Evolutionary conservation across 176 grass and related monocot genomes (phyloP), one percentile per base, ranked within the genome.

Genomic region (Paspalum vaginatum): DNA sequence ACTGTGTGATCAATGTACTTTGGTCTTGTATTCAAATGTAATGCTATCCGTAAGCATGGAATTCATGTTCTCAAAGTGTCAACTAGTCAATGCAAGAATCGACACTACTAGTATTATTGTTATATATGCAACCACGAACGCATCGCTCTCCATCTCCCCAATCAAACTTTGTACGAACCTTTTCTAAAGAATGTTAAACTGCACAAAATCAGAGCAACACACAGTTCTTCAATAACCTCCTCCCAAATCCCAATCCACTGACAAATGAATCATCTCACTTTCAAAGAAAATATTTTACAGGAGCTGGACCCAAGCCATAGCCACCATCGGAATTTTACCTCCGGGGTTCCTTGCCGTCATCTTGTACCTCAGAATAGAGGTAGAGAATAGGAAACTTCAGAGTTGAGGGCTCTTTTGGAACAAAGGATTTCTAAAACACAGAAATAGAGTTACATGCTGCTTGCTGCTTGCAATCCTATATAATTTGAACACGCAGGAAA

Each of bases 11-110:
- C 60, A 57, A 56, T 85, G 22, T 74, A 87, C 62, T 42, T 79
- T 79, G 61, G 39, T 54, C 17, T 66, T 79, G 12, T 67, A 79
- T 54, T 67, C 65, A 70, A 58, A 70, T 50, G 56, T 81, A 12
- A 75, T 52, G 63, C 9, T 89, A 75, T 75, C 50, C 78, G 77
- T 16, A 78, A 65, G 11, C 57, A 9, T 24, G 51, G 22, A 17
- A 67, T 20, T 67, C 9, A 68, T 87, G 48, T 3, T 32, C 49
- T 54, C 64, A 53, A 46, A 76, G 58, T 50, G 40, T 59, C 21
- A 22, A 22, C 20, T 57, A 10, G 9, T 58, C 15, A 17, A 52
- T 17, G 49, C n/a, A 59, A 59, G 56, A 24, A 25, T 59, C 32
- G 32, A 32, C 3, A 3, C 32, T 32, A 2, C 11, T 59, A 24